Evolutionary conservation across 2,329 filamentous ascomycete genomes (phyloP).

Genomic region (Fusarium continuum): DNA sequence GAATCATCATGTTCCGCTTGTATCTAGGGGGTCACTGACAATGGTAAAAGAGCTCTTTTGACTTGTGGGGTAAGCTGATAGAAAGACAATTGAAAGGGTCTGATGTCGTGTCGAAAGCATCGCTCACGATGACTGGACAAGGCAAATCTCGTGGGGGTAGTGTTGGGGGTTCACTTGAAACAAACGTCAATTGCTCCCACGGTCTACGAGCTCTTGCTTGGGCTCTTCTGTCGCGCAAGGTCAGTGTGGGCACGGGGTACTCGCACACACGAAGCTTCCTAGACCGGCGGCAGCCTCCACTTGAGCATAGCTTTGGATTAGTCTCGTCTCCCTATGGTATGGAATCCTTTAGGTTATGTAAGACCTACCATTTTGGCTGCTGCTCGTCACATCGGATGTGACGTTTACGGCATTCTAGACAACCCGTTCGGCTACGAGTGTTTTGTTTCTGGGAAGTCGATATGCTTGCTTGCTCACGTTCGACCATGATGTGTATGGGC

Average conservation of each 20-base stretch:
- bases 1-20: no score
- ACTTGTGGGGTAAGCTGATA: neutral
- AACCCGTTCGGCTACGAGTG: neutral
- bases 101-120: neutral
- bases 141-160: neutral
- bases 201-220: neutral
- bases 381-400: neutral
- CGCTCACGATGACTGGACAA: neutral
- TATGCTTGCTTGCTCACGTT: neutral
- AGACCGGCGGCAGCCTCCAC: neutral
- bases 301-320: neutral
- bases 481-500: neutral
- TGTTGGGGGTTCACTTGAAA: neutral
- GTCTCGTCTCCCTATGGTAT: neutral
- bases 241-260: neutral
- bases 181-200: neutral
- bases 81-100: neutral
- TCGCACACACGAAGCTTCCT: neutral
- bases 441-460: neutral
- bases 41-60: neutral
- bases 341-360: neutral
- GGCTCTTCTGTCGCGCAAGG: neutral
- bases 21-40: neutral
- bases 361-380: neutral
- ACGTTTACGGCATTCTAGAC: neutral